phyloP scores from a whole-genome alignment of 306 rosid genomes.

The Cercis canadensis region DNA sequence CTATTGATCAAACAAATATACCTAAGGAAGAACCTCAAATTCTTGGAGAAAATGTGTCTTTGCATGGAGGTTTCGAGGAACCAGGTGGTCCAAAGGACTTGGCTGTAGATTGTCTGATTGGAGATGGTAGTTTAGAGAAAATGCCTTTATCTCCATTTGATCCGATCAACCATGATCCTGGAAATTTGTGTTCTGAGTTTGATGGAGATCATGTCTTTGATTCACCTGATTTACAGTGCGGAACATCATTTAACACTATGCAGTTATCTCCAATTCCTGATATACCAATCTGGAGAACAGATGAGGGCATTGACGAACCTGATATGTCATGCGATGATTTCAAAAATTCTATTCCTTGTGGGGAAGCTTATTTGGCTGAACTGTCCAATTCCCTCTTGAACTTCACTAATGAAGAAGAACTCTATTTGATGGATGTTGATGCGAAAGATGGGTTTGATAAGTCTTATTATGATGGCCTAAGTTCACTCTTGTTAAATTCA shows the following conservation, averaged over 20 bases:
- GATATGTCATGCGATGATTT: conserved; percentile 51
- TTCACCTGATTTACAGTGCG: conserved; percentile 69
- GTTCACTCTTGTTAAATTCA: conserved; percentile 73
- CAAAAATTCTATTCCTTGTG: conserved; percentile 49
- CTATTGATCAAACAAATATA: conserved; percentile 40
- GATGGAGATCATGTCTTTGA: conserved; percentile 57
- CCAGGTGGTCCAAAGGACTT: conserved; percentile 49
- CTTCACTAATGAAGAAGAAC: conserved; percentile 85
- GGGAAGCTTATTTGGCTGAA: conserved; percentile 74
- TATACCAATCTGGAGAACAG: conserved; percentile 66
- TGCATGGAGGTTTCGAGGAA: conserved; percentile 50
- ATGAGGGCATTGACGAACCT: conserved; percentile 44
- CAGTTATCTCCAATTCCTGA: conserved; percentile 72
- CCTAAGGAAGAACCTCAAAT: conserved; percentile 55
- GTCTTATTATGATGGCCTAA: conserved; percentile 82
- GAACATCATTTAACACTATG: conserved; percentile 63
- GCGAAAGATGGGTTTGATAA: conserved; percentile 73
- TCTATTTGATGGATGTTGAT: conserved; percentile 62
- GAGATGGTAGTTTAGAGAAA: conserved; percentile 47
- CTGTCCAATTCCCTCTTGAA: conserved; percentile 79
- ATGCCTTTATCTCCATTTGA: conserved; percentile 53
- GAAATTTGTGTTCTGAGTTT: conserved; percentile 60
- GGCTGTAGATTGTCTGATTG: conserved; percentile 51
- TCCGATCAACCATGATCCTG: conserved; percentile 55
- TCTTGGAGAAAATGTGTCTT: conserved; percentile 48